Percentiles rank a stretch among this genome's conserved stretches.
Evolutionary conservation across 257 asterid genomes (phyloP).

Genomic region (Striga asiatica): DNA sequence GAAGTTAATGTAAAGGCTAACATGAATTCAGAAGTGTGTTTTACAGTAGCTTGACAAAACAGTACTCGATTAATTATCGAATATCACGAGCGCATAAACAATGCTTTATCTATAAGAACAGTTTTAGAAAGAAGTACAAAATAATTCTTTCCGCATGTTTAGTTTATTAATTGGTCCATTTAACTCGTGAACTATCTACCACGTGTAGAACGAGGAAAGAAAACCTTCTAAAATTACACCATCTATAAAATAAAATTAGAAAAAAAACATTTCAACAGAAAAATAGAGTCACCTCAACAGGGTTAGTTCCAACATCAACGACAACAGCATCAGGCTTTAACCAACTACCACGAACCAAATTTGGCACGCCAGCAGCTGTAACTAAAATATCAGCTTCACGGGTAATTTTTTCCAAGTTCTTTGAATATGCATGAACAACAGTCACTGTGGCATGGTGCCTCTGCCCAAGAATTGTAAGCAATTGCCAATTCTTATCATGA

Average conservation of each 20-base stretch:
- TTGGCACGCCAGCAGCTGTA: constrained; percentile 78
- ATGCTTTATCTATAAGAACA: too few species aligned
- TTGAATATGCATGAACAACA: constrained; percentile 48
- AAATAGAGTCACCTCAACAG: constrained; percentile 51
- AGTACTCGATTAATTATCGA: not conserved
- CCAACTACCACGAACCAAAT: constrained; percentile 82
- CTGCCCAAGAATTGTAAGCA: constrained; percentile 36
- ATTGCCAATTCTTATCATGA: too few species aligned
- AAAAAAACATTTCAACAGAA: not conserved
- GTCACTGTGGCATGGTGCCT: constrained; percentile 91
- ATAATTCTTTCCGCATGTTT: not conserved
- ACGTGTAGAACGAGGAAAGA: not conserved
- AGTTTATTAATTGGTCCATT: not conserved
- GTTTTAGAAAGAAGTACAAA: not conserved
- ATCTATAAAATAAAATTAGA: not conserved
- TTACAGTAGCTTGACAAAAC: not conserved
- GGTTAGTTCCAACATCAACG: constrained; percentile 73
- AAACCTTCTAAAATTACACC: not conserved
- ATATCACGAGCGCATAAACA: not conserved
- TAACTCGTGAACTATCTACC: not conserved
- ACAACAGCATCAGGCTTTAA: constrained; percentile 81
- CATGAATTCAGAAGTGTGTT: not conserved
- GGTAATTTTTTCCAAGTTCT: constrained; percentile 49
- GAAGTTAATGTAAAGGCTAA: too few species aligned
- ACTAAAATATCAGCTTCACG: constrained; percentile 82